phyloP scores from a whole-genome alignment of 1,284 basidiomycete species.

The Melampsora americana region DNA sequence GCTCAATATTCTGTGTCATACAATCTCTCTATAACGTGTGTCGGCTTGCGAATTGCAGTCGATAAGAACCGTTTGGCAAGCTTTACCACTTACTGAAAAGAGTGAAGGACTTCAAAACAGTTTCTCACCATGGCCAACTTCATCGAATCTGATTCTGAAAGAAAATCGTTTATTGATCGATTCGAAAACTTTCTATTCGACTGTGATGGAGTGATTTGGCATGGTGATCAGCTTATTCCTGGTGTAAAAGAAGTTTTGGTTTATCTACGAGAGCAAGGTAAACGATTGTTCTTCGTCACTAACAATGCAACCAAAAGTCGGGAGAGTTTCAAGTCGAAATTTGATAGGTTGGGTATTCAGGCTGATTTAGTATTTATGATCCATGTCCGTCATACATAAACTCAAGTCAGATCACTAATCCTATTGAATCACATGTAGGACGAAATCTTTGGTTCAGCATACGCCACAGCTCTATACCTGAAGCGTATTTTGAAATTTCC shows the following conservation, averaged over 20 bases:
- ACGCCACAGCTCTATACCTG: slow-evolving; percentile 87
- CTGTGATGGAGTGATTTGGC: slow-evolving; percentile 89
- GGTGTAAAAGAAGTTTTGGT: slow-evolving; percentile 67
- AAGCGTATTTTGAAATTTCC: slow-evolving; percentile 83
- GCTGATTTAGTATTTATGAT: slow-evolving; percentile 66
- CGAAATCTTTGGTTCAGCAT: slow-evolving; percentile 93
- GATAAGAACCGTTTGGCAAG: too few relatives aligned
- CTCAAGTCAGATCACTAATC: background rate
- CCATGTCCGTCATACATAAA: background rate
- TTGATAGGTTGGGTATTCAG: slow-evolving; percentile 81
- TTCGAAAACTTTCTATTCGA: slow-evolving; percentile 73
- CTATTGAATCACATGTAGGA: slow-evolving; percentile 61
- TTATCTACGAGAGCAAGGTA: slow-evolving; percentile 61
- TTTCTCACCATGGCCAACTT: background rate
- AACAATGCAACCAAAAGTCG: slow-evolving; percentile 97
- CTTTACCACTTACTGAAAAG: too few relatives aligned
- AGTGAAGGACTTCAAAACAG: too few relatives aligned
- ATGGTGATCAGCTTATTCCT: slow-evolving; percentile 74
- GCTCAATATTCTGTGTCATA: too few relatives aligned
- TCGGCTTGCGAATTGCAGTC: too few relatives aligned
- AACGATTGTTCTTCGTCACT: slow-evolving; percentile 88
- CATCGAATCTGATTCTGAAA: slow-evolving; percentile 29
- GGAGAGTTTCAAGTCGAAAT: slow-evolving; percentile 79
- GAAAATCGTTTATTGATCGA: slow-evolving; percentile 14
- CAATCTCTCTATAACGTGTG: too few relatives aligned